These are phyloP conservation scores for Backusella morwellensis DNA, from an alignment of 192 early-diverging fungal genomes.

Conservation along the genomic window DNA sequence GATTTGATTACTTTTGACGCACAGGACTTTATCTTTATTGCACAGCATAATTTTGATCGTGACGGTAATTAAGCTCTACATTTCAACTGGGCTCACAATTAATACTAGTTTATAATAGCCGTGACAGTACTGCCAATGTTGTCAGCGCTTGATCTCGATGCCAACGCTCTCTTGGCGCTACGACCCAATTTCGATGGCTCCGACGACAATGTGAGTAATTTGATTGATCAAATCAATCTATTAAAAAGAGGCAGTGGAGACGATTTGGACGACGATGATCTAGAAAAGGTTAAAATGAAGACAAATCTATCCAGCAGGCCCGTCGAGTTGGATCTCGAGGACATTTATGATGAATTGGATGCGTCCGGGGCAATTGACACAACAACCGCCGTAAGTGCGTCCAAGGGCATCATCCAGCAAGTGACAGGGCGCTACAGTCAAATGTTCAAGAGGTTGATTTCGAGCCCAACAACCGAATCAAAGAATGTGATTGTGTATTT, in stretches of 20 bases:
- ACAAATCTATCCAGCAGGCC: conserved; percentile 5
- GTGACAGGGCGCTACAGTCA: background rate
- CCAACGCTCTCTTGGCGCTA: conserved; percentile 17
- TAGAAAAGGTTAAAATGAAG: background rate
- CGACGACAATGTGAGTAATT: conserved; percentile 1
- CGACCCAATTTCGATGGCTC: conserved; percentile 2
- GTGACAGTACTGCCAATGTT: conserved; percentile 11
- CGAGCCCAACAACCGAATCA: background rate
- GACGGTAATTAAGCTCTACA: background rate
- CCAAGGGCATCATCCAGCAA: conserved; percentile 11
- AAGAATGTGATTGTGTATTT: conserved; percentile 44
- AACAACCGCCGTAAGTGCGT: background rate
- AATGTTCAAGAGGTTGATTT: background rate
- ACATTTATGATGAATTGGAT: conserved; percentile 4
- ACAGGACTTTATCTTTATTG: conserved; percentile 55
- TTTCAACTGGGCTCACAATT: background rate
- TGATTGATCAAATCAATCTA: background rate
- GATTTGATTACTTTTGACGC: conserved; percentile 62
- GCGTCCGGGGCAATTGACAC: background rate
- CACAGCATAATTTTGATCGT: conserved; percentile 38
- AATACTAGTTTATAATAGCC: background rate
- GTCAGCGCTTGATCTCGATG: conserved; percentile 15
- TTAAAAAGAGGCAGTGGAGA: background rate
- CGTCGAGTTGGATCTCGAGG: background rate
- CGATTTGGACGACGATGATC: background rate